Percentiles rank a stretch among this genome's conserved stretches.
Conservation (phyloP, 2,329 filamentous ascomycete genomes). For the Clonostachys solani region DNA sequence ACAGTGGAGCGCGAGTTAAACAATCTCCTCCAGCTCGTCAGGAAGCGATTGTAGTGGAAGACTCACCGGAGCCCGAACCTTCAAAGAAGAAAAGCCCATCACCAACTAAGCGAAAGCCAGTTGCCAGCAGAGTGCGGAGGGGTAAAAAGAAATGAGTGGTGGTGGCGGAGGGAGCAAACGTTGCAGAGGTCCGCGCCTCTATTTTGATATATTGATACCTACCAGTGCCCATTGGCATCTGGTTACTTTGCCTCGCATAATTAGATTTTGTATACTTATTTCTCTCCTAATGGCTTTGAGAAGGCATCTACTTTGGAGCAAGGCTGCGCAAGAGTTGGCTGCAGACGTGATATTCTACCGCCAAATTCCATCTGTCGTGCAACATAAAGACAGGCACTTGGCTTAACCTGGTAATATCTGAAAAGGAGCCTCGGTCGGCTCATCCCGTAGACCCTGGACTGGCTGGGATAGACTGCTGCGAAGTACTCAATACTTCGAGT, state of each 20-base stretch:
- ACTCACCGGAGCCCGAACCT: slow-evolving; percentile 19
- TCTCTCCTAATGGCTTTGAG: too few relatives aligned
- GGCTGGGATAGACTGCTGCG: neutral
- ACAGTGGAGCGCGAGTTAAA: slow-evolving; percentile 25
- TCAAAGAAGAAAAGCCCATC: slow-evolving; percentile 35
- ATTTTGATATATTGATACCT: neutral
- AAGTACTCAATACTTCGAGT: too few relatives aligned
- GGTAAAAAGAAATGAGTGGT: slow-evolving; percentile 25
- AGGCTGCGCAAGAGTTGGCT: neutral
- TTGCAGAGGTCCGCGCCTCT: too few relatives aligned
- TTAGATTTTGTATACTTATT: neutral
- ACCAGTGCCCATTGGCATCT: neutral
- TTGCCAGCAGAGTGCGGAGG: slow-evolving; percentile 12
- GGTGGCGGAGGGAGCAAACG: neutral
- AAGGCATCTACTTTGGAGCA: neutral
- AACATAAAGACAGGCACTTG: neutral
- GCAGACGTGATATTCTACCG: neutral
- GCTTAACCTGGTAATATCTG: neutral
- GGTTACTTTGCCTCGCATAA: neutral
- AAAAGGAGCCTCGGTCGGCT: neutral
- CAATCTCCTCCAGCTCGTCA: slow-evolving; percentile 9
- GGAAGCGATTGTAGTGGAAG: slow-evolving; percentile 32
- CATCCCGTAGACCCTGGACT: neutral
- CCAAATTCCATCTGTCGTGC: neutral
- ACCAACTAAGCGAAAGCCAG: slow-evolving; percentile 33